Conservation (phyloP, 1,139 yeast species). For the Pichia sp. region DNA sequence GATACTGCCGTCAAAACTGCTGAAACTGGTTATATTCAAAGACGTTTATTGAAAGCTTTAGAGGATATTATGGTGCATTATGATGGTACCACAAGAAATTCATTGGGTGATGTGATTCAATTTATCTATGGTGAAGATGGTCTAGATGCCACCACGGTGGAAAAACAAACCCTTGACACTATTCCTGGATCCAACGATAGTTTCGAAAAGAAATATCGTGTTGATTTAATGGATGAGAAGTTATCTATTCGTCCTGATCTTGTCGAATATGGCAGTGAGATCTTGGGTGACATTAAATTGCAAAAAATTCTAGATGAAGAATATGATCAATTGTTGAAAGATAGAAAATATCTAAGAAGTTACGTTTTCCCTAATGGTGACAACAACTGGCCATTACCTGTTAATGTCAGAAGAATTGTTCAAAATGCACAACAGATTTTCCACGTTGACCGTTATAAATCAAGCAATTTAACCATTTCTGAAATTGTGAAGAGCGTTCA, state of each 20-base stretch:
- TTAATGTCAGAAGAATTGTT: slow-evolving; percentile 89
- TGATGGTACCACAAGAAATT: slow-evolving; percentile 97
- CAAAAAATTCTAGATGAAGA: slow-evolving; percentile 82
- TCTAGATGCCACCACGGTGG: slow-evolving; percentile 96
- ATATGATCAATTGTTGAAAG: slow-evolving; percentile 64
- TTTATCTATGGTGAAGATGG: slow-evolving; percentile 99
- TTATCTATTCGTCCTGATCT: slow-evolving; percentile 60
- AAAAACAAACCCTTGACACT: slow-evolving; percentile 93
- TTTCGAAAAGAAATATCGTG: slow-evolving; percentile 77
- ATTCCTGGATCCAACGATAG: slow-evolving; percentile 86
- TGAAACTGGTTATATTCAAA: slow-evolving; percentile 98
- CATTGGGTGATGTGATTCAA: slow-evolving; percentile 92
- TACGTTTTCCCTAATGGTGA: slow-evolving; percentile 89
- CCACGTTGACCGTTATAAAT: slow-evolving; percentile 85
- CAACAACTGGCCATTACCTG: slow-evolving; percentile 95
- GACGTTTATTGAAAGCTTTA: slow-evolving; percentile 96
- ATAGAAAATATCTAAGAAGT: slow-evolving; percentile 72
- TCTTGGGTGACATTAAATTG: slow-evolving; percentile 78
- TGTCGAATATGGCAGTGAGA: slow-evolving; percentile 85
- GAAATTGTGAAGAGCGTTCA: slow-evolving; percentile 75
- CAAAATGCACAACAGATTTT: slow-evolving; percentile 97
- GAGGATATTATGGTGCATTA: slow-evolving; percentile 99
- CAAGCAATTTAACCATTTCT: slow-evolving; percentile 79
- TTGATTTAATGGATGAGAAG: slow-evolving; percentile 73
- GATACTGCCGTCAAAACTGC: slow-evolving; percentile 97